Percentiles rank a stretch among this genome's conserved stretches.
phyloP scores from a whole-genome alignment of 768 basidiomycete genomes.

The Suillus bovinus region DNA sequence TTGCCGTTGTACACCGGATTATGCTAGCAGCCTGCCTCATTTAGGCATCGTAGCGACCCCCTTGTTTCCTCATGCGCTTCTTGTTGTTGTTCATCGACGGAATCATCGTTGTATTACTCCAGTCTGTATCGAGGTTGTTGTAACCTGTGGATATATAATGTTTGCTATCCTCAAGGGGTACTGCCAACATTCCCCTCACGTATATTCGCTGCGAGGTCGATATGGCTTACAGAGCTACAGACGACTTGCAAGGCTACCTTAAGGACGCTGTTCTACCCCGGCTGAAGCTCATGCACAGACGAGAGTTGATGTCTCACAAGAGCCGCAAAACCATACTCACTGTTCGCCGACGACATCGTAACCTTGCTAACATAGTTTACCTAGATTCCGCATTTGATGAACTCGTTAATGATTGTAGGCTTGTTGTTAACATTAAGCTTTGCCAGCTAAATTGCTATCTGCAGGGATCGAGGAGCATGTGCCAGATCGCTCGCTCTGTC shows the following conservation, averaged over 20 bases:
- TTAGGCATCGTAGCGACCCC: neutral
- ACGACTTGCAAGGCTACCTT: slow-evolving; percentile 36
- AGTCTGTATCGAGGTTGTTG: neutral
- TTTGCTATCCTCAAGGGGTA: neutral
- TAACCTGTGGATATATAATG: slow-evolving; percentile 1
- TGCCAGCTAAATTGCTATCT: neutral
- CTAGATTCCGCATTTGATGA: slow-evolving; percentile 28
- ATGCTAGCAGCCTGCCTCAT: slow-evolving; percentile 7
- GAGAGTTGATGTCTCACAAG: slow-evolving; percentile 27
- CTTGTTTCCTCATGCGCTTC: neutral
- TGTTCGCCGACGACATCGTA: slow-evolving; percentile 33
- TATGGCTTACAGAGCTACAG: slow-evolving; percentile 32
- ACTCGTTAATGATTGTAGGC: slow-evolving; percentile 31
- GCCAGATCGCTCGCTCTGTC: slow-evolving; percentile 29
- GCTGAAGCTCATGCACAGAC: slow-evolving; percentile 28
- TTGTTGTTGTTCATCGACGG: slow-evolving; percentile 3
- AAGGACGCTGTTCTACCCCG: slow-evolving; percentile 34
- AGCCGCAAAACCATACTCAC: slow-evolving; percentile 36
- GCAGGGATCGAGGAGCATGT: slow-evolving; percentile 30
- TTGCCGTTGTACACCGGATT: slow-evolving; percentile 24
- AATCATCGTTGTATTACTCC: slow-evolving; percentile 1
- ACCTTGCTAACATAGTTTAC: slow-evolving; percentile 30
- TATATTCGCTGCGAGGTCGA: neutral
- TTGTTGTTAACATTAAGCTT: neutral
- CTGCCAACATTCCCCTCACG: neutral